A percentile compares a stretch with the other conserved stretches of the same genome.
Evolutionary conservation across 1,284 basidiomycete genomes (phyloP).

Genomic region (Peniophora sp.): DNA sequence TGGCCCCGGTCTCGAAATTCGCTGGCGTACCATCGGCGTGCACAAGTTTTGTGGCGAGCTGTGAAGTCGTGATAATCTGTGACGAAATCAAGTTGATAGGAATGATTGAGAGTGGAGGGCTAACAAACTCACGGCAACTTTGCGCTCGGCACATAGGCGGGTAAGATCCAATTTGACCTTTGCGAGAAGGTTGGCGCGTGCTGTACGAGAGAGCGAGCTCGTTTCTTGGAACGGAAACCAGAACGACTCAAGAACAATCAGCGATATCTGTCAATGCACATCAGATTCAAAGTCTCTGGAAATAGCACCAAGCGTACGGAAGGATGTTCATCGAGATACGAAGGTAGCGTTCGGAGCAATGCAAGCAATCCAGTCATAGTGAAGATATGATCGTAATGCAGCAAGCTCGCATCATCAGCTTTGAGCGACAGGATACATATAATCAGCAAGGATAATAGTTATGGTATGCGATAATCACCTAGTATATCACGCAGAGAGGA

Average conservation of each 20-base stretch:
- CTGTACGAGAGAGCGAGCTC: constrained; percentile 25
- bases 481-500: constrained; percentile 33
- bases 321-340: constrained; percentile 21
- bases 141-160: constrained; percentile 36
- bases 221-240: constrained; percentile 56
- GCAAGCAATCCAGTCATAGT: constrained; percentile 48
- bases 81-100: no score
- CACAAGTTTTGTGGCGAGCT: constrained; percentile 60
- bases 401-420: constrained; percentile 16
- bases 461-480: constrained; percentile 22
- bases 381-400: constrained; percentile 38
- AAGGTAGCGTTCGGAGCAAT: constrained; percentile 46
- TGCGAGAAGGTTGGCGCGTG: constrained; percentile 37
- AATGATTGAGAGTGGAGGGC: not conserved
- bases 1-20: constrained; percentile 55
- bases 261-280: constrained; percentile 31
- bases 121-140: constrained; percentile 38
- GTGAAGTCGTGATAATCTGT: constrained; percentile 59
- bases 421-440: constrained; percentile 2
- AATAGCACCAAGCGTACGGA: not conserved
- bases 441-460: not conserved
- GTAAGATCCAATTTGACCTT: constrained; percentile 45
- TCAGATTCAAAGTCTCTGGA: constrained; percentile 6
- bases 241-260: constrained; percentile 60
- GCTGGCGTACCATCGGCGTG: constrained; percentile 52